Evolutionary conservation across 345 rosid genomes (phyloP), one percentile per base, ranked within the genome.

Genomic region (Populus tremula): DNA sequence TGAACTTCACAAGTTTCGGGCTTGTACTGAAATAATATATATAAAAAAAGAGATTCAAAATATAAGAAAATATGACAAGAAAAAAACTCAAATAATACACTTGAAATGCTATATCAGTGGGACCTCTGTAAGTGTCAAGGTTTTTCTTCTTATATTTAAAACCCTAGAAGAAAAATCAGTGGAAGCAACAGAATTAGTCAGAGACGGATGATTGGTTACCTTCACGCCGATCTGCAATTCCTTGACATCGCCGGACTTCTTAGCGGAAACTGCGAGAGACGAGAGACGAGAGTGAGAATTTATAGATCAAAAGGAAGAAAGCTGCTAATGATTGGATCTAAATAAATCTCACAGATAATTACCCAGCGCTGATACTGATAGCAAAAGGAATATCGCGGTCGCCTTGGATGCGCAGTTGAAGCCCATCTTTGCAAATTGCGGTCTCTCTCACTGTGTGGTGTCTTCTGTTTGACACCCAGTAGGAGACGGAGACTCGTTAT

Each of bases 211-310:
- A 13, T 13, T 45, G 16, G 43, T 54, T 66, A 93, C 99, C 99
- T 89, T 94, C 56, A 94, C 93, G 38, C 99, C 99, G 87, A 94
- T 91, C 86, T 94, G 99, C 47, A 95, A 79, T 84, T 91, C 90
- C 23, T 90, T 90, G 25, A 94, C 97, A 79, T 93, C 98, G 61
- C 82, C 89, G 5, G 93, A 90, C 33, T 86, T 90, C 87, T 88
- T 93, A 45, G 91, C 94, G 69, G 80, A 68, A 53, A 81, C 98
- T 94, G 85, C 54, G 54, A 62, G 67, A 65, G 68, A 43, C 39
- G 63, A 67, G 1, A 56, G 31, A 2, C 39, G 33, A 16, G 54
- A 54, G 74, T 80, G 63, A 31, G 21, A 59, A 50, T 27, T 17
- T 25, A 45, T 5, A 73, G 29, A 20, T 16, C 1, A 29, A 12